These are phyloP conservation scores for Aphanomyces cochlioides DNA, from an alignment of 352 stramenopile species.

Conservation along the genomic window DNA sequence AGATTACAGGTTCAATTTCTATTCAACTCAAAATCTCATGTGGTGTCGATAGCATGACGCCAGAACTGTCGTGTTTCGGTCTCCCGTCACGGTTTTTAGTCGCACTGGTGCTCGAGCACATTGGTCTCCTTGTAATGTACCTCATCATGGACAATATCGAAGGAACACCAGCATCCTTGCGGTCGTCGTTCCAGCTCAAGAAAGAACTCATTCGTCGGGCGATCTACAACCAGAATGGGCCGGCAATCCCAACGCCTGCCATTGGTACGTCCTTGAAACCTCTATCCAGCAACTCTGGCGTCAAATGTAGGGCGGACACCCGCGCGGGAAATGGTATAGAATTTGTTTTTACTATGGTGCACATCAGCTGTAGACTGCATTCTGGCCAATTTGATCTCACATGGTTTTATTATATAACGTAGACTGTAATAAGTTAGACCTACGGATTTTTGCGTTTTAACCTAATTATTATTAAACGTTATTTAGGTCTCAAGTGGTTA, in stretches of 20 bases:
- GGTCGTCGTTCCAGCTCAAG: slow-evolving; percentile 78
- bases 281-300: neutral
- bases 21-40: neutral
- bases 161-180: slow-evolving; percentile 65
- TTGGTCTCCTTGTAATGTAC: slow-evolving; percentile 67
- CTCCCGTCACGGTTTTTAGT: slow-evolving; percentile 77
- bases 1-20: slow-evolving; percentile 66
- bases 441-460: no score
- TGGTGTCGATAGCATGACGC: slow-evolving; percentile 55
- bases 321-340: slow-evolving; percentile 1
- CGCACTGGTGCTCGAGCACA: slow-evolving; percentile 69
- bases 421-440: no score
- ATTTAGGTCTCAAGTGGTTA: no score
- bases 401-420: no score
- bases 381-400: no score
- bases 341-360: no score
- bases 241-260: slow-evolving; percentile 9
- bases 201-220: slow-evolving; percentile 79
- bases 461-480: no score
- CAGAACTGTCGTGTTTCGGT: slow-evolving; percentile 73
- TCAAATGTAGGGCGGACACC: slow-evolving; percentile 10
- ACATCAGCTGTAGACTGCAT: no score
- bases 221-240: slow-evolving; percentile 55
- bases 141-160: slow-evolving; percentile 79
- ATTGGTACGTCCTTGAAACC: slow-evolving; percentile 11